Evolutionary conservation across 495 filamentous ascomycete genomes (phyloP).

Genomic region (Aspergillus avenaceus): DNA sequence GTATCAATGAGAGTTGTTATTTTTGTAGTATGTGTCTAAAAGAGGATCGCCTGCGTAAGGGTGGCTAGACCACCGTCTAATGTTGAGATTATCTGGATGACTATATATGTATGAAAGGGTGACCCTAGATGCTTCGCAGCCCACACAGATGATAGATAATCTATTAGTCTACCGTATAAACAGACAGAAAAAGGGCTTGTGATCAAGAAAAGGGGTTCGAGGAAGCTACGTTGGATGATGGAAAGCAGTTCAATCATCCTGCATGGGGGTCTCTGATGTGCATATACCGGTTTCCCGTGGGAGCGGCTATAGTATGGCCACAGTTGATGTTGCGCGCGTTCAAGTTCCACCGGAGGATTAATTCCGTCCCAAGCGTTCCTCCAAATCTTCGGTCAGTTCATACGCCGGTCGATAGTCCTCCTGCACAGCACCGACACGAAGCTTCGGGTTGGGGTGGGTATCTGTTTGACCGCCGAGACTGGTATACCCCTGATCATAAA

Average conservation of each 20-base stretch:
- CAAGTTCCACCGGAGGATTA: too few species aligned
- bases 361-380: conserved; percentile 81
- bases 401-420: conserved; percentile 75
- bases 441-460: conserved; percentile 81
- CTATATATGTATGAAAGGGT: too few species aligned
- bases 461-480: conserved; percentile 85
- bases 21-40: conserved; percentile 21
- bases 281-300: too few species aligned
- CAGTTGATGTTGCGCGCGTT: neutral
- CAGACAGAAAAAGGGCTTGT: neutral
- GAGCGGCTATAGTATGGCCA: neutral
- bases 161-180: neutral
- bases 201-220: neutral
- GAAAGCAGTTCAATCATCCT: too few species aligned
- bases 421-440: conserved; percentile 41
- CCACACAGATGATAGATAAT: neutral
- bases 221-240: neutral
- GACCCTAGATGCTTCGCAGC: neutral
- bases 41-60: conserved; percentile 7
- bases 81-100: too few species aligned
- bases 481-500: conserved; percentile 86
- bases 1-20: conserved; percentile 8
- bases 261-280: too few species aligned
- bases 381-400: conserved; percentile 75
- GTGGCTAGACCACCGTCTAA: too few species aligned